Percentiles rank a stretch among this genome's conserved stretches.
These are phyloP conservation scores for Discostella pseudostelligera DNA, from an alignment of 108 stramenopile species.

Conservation along the genomic window DNA sequence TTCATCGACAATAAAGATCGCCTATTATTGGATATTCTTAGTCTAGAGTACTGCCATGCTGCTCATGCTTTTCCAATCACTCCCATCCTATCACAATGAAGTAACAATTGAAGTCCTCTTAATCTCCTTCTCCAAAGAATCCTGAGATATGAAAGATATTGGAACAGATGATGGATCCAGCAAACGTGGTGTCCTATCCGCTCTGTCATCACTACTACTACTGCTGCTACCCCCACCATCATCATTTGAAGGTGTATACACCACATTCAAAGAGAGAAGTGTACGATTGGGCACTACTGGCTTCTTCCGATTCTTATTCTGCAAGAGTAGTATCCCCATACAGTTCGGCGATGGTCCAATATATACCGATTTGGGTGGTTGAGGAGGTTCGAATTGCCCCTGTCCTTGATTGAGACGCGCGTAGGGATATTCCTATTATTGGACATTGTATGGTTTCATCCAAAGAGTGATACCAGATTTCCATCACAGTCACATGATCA, in stretches of 20 bases:
- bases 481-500: too few relatives aligned
- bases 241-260: constrained; percentile 61
- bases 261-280: constrained; percentile 65
- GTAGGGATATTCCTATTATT: constrained; percentile 63
- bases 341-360: constrained; percentile 71
- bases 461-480: neutral
- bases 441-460: too few relatives aligned
- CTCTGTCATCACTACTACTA: constrained; percentile 8
- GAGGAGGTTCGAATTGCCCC: constrained; percentile 81
- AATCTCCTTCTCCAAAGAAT: constrained; percentile 58
- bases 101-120: constrained; percentile 1
- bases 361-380: constrained; percentile 73
- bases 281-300: constrained; percentile 57
- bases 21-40: too few relatives aligned
- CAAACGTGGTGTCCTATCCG: constrained; percentile 14
- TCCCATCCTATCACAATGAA: too few relatives aligned
- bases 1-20: too few relatives aligned
- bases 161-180: constrained; percentile 65
- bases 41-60: too few relatives aligned
- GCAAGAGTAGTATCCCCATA: constrained; percentile 81
- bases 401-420: constrained; percentile 69
- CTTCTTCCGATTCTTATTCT: constrained; percentile 51
- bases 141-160: constrained; percentile 50
- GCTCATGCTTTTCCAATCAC: too few relatives aligned
- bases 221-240: constrained; percentile 9